These are phyloP conservation scores for Cladosporium cucumerinum DNA, from an alignment of 2,329 filamentous ascomycete genomes.

Conservation along the genomic window DNA sequence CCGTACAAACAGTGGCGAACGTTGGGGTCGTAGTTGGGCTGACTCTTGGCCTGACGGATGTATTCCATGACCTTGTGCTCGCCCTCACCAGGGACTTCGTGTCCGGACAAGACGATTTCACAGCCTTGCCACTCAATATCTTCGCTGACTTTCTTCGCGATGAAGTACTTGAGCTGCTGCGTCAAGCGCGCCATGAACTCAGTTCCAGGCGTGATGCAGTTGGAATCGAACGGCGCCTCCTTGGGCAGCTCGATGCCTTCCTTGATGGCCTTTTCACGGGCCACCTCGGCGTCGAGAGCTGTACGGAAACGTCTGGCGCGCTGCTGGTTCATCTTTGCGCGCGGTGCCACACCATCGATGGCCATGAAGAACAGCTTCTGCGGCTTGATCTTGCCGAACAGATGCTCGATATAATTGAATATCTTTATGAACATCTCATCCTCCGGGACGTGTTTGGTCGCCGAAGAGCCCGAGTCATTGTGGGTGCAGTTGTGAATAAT, in stretches of 20 bases:
- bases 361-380: conserved; percentile 99
- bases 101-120: conserved; percentile 91
- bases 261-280: conserved; percentile 84
- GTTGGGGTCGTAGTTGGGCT: conserved; percentile 88
- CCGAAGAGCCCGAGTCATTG: conserved; percentile 89
- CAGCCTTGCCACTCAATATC: conserved; percentile 97
- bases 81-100: conserved; percentile 95
- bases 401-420: conserved; percentile 99
- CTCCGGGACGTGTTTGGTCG: conserved; percentile 88
- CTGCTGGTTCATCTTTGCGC: conserved; percentile 99
- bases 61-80: conserved; percentile 99
- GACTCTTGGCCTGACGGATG: conserved; percentile 94
- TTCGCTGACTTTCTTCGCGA: conserved; percentile 97
- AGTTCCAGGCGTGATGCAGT: conserved; percentile 96
- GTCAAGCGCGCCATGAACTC: conserved; percentile 98
- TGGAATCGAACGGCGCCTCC: conserved; percentile 95
- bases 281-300: conserved; percentile 82
- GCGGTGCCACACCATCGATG: conserved; percentile 93
- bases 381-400: conserved; percentile 98
- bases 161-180: conserved; percentile 92
- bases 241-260: conserved; percentile 92
- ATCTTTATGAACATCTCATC: conserved; percentile 99
- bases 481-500: conserved; percentile 99
- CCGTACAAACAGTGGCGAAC: conserved; percentile 96
- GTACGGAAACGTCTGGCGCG: conserved; percentile 92